Base-by-base conservation (phyloP, 306 rosid genomes). In the Oemleria cerasiformis region DNA sequence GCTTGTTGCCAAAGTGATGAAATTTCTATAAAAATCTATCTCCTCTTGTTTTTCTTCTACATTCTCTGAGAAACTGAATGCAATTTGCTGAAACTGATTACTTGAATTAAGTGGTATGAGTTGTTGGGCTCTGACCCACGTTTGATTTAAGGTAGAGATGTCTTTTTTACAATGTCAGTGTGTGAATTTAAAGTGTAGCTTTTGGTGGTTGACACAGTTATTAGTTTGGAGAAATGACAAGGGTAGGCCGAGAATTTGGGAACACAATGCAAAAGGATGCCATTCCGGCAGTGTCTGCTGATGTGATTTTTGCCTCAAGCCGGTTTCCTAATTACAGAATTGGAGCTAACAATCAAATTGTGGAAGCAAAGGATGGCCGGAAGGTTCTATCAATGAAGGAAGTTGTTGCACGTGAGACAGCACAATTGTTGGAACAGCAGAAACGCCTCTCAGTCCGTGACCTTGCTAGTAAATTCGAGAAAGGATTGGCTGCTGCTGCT, bases 401-500 rank as follows among this genome's bases (percentile, higher is more conserved):
- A 84, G 92, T 86, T 67, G 91, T 92, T 66, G 96, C 96, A 0
- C 92, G 95, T 11, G 96, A 92, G 88, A 88, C 98, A 61, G 96
- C 96, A 3, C 96, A 82, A 63, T 80, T 92, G 71, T 74, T 92
- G 85, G 96, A 92, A 45, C 98, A 92, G 84, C 98, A 92, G 86
- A 90, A 90, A 10, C 96, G 98, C 63, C 76, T 92, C 57, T 90
- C 98, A 0, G 96, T 92, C 76, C 95, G 98, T 0, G 96, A 92
- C 73, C 92, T 92, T 34, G 88, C 98, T 53, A 84, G 81, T 73
- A 92, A 92, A 84, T 92, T 92, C 45, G 98, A 92, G 88, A 90
- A 76, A 85, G 98, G 96, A 51, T 85, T 92, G 82, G 98, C 98
- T 74, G 98, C 98, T 61, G 96, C 98, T 55, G 96, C 98, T 36